Evolutionary conservation across 805 yeast species (phyloP).

Genomic region (Yamadazyma akitaensis): DNA sequence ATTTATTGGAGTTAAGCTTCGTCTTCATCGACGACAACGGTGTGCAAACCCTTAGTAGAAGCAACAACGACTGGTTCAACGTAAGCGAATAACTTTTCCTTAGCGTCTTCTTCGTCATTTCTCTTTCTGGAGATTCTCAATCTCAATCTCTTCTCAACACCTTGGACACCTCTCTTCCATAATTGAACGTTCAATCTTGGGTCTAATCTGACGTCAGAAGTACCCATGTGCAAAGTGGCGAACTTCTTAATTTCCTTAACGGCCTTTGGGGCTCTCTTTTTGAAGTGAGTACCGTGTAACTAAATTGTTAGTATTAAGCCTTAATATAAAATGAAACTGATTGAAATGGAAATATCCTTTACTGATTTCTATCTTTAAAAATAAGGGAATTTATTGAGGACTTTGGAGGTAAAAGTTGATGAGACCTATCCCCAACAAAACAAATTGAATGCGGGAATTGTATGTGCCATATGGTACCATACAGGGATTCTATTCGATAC

Average conservation of each 20-base stretch:
- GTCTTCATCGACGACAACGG: constrained; percentile 83
- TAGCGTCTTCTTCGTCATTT: constrained; percentile 99
- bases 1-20: constrained; percentile 39
- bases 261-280: constrained; percentile 99
- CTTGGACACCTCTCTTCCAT: constrained; percentile 99
- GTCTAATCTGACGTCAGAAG: constrained; percentile 97
- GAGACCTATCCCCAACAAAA: not conserved
- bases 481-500: no score
- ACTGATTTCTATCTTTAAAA: no score
- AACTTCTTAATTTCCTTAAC: constrained; percentile 99
- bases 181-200: constrained; percentile 97
- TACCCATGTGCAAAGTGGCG: constrained; percentile 98
- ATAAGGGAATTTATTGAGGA: not conserved
- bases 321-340: no score
- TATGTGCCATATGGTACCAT: no score
- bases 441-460: no score
- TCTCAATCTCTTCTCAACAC: constrained; percentile 97
- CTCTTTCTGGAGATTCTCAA: constrained; percentile 99
- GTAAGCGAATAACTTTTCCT: constrained; percentile 94
- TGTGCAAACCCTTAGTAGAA: constrained; percentile 94
- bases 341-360: no score
- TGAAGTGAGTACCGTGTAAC: constrained; percentile 98
- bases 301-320: constrained; percentile 40
- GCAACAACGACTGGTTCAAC: constrained; percentile 97
- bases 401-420: not conserved